Percentiles rank a stretch among this genome's conserved stretches.
These are phyloP conservation scores for Suillus subalutaceus DNA, from an alignment of 768 basidiomycete genomes.

Conservation along the genomic window DNA sequence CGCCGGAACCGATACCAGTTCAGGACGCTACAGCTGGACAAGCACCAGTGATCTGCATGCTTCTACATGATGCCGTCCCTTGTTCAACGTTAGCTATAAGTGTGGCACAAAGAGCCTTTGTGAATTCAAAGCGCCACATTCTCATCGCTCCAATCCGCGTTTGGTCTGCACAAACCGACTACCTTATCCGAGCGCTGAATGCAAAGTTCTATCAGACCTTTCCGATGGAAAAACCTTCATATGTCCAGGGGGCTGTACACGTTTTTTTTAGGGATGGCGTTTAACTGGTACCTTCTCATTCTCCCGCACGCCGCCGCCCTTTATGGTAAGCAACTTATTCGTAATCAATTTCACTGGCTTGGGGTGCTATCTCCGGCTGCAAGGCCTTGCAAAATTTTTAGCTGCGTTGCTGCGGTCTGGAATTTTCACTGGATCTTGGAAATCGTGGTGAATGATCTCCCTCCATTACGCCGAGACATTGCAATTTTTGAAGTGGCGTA, in stretches of 20 bases:
- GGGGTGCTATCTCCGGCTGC: constrained; percentile 18
- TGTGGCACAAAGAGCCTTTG: not conserved
- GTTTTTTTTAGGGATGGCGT: not conserved
- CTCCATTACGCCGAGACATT: constrained; percentile 4
- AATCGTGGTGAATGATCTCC: not conserved
- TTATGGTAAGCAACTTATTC: constrained; percentile 16
- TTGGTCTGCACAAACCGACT: constrained; percentile 24
- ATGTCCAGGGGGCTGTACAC: constrained; percentile 5
- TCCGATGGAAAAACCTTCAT: constrained; percentile 29
- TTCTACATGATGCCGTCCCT: constrained; percentile 11
- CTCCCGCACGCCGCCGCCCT: constrained; percentile 14
- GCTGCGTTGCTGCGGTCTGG: not conserved
- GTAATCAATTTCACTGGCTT: not conserved
- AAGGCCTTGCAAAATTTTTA: not conserved
- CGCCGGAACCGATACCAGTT: constrained; percentile 18
- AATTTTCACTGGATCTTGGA: not conserved
- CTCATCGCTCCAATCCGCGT: constrained; percentile 11
- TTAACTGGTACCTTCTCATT: constrained; percentile 10
- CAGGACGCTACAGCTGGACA: constrained; percentile 7
- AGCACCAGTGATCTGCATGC: not conserved
- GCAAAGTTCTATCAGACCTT: constrained; percentile 28
- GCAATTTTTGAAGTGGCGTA: not conserved
- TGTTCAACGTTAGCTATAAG: not conserved
- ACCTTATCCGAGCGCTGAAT: constrained; percentile 17
- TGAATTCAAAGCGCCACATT: constrained; percentile 6